Conservation (phyloP, 768 basidiomycete genomes). For the Dioszegia aurantiaca region DNA sequence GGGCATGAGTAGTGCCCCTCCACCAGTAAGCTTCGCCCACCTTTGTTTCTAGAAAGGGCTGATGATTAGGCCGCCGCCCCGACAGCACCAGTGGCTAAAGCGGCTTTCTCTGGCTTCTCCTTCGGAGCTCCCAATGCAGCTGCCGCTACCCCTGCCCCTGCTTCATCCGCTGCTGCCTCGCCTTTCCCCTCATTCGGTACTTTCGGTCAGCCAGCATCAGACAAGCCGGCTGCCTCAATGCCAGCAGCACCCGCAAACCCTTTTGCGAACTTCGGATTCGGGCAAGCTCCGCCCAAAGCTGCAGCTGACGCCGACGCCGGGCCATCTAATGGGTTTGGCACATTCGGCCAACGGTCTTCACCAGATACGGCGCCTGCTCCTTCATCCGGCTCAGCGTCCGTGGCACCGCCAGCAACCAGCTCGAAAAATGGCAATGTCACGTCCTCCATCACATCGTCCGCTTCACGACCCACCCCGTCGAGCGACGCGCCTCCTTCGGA, state of each 20-base stretch:
- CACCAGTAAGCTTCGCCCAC: background rate
- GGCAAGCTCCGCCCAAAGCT: slow-evolving; percentile 3
- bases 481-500: slow-evolving; percentile 25
- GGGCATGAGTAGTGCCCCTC: slow-evolving; percentile 1
- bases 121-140: slow-evolving; percentile 22
- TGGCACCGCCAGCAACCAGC: slow-evolving; percentile 11
- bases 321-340: background rate
- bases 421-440: background rate
- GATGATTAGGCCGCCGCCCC: background rate
- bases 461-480: slow-evolving; percentile 10
- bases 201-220: too few species aligned
- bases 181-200: too few species aligned
- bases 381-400: slow-evolving; percentile 4
- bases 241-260: slow-evolving; percentile 27
- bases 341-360: background rate
- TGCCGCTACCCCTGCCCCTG: background rate
- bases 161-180: too few species aligned
- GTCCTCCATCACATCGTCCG: background rate
- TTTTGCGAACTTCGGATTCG: slow-evolving; percentile 42
- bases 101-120: slow-evolving; percentile 32
- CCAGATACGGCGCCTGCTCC: background rate
- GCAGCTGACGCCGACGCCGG: background rate
- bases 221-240: background rate
- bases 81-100: background rate
- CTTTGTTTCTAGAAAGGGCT: background rate